Conservation (phyloP, 495 filamentous ascomycete species). For the Penicillium arizonense region DNA sequence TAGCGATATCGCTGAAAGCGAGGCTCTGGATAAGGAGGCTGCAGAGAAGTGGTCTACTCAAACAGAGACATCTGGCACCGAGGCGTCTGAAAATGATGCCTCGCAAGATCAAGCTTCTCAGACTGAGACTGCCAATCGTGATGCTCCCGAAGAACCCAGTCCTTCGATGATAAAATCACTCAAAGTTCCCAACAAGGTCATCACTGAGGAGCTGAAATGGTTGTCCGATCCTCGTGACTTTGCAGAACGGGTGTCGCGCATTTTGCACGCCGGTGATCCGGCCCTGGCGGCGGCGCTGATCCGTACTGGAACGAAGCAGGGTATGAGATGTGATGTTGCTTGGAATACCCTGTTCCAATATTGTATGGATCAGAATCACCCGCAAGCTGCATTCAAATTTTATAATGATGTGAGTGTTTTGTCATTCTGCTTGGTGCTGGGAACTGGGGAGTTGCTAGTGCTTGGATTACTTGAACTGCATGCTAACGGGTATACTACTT, state of each 20-base stretch:
- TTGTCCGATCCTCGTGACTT: conserved; percentile 66
- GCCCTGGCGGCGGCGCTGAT: conserved; percentile 65
- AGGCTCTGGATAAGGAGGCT: background rate
- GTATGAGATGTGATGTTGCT: conserved; percentile 61
- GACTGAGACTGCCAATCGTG: background rate
- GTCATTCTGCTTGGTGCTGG: background rate
- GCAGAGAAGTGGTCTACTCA: background rate
- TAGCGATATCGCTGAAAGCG: background rate
- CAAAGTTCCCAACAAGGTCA: conserved; percentile 9
- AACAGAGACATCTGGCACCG: background rate
- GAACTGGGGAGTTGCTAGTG: background rate
- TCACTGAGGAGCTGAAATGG: conserved; percentile 58
- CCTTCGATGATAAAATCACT: conserved; percentile 5
- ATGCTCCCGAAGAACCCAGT: background rate
- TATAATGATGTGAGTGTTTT: conserved; percentile 74
- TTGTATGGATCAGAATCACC: conserved; percentile 55
- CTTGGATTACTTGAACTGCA: background rate
- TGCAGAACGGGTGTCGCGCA: conserved; percentile 55
- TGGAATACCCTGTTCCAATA: conserved; percentile 88
- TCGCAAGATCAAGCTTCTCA: background rate
- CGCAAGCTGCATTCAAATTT: conserved; percentile 65
- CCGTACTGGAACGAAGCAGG: conserved; percentile 58
- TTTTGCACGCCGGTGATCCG: conserved; percentile 52
- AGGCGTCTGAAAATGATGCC: background rate
- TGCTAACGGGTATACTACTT: conserved; percentile 10